phyloP scores from a whole-genome alignment of 192 early-diverging fungal species.

The Geranomyces michiganensis region DNA sequence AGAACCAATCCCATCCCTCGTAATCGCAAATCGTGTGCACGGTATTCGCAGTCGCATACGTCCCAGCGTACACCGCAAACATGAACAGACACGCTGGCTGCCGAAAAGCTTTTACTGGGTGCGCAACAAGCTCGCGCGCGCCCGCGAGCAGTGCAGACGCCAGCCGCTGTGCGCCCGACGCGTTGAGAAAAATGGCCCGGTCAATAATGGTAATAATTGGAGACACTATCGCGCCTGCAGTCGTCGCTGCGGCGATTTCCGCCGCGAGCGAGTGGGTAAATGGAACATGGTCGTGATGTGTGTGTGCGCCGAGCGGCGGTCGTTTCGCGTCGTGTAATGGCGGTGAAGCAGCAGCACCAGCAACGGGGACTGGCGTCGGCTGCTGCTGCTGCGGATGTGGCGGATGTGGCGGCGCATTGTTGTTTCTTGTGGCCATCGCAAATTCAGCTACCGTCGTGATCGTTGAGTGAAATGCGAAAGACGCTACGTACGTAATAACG shows the following conservation, averaged over 20 bases:
- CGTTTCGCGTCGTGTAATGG: no score
- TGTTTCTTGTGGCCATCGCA: no score
- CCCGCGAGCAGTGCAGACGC: slow-evolving; percentile 29
- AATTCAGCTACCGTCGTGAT: no score
- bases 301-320: no score
- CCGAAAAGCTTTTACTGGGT: slow-evolving; percentile 30
- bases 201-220: slow-evolving; percentile 54
- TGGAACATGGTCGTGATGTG: slow-evolving; percentile 23
- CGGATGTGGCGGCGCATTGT: no score
- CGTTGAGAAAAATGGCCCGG: slow-evolving; percentile 49
- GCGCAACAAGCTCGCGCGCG: slow-evolving; percentile 30
- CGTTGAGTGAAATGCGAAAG: no score
- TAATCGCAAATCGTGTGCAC: slow-evolving; percentile 44
- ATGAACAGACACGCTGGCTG: slow-evolving; percentile 45
- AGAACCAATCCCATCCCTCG: slow-evolving; percentile 26
- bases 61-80: slow-evolving; percentile 44
- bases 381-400: no score
- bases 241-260: slow-evolving; percentile 12
- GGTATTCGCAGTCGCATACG: slow-evolving; percentile 49
- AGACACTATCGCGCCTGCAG: slow-evolving; percentile 21
- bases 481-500: no score
- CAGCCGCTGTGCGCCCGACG: slow-evolving; percentile 38
- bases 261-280: slow-evolving; percentile 23
- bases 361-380: no score
- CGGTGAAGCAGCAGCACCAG: no score